A percentile compares a stretch with the other conserved stretches of the same genome.
These are phyloP conservation scores for Phyllosticta paracitricarpa DNA, from an alignment of 2,329 filamentous ascomycete species.

Conservation along the genomic window DNA sequence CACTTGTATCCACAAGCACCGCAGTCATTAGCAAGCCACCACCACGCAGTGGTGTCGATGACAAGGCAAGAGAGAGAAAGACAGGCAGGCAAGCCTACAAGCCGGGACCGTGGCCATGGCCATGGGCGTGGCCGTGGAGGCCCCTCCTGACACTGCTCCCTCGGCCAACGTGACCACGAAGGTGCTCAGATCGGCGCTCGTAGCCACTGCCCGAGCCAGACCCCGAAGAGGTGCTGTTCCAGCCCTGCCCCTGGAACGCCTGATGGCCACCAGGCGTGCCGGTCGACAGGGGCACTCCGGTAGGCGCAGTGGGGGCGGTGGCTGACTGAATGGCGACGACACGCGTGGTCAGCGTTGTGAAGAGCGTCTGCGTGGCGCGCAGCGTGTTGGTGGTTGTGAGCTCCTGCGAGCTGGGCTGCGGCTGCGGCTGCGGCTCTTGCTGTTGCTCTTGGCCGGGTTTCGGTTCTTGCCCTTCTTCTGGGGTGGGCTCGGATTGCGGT, in stretches of 20 bases:
- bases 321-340: neutral
- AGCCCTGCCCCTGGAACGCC: neutral
- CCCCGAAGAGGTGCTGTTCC: neutral
- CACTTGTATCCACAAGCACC: no score
- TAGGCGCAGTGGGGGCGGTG: neutral
- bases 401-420: neutral
- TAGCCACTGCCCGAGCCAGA: neutral
- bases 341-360: neutral
- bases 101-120: neutral
- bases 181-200: neutral
- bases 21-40: neutral
- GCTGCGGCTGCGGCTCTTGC: neutral
- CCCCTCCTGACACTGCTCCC: neutral
- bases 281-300: neutral
- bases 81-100: neutral
- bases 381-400: neutral
- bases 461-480: neutral
- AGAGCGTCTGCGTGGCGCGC: neutral
- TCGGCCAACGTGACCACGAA: neutral
- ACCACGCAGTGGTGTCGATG: neutral
- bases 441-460: neutral
- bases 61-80: neutral
- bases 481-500: neutral
- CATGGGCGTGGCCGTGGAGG: neutral
- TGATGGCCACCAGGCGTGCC: neutral